A percentile compares a stretch with the other conserved stretches of the same genome.
These are phyloP conservation scores for Kodamaea jinghongensis DNA, from an alignment of 805 yeast species.

Conservation along the genomic window DNA sequence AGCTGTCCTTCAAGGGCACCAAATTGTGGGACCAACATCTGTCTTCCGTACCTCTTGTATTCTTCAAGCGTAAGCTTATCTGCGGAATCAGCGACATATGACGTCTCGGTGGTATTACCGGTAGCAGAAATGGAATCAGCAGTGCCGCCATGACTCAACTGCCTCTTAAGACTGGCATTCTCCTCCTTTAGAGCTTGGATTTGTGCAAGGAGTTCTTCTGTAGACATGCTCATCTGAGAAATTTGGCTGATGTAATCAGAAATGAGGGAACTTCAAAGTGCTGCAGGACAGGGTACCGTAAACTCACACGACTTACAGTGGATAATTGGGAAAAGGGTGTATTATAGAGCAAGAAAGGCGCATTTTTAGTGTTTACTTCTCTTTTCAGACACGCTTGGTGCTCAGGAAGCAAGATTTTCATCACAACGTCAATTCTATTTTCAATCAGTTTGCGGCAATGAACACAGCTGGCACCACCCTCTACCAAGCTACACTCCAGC, in stretches of 20 bases:
- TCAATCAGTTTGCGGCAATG: too few relatives aligned
- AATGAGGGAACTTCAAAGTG: too few relatives aligned
- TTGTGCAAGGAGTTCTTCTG: slow-evolving; percentile 21
- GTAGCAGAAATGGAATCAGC: neutral
- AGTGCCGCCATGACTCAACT: neutral
- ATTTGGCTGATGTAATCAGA: neutral
- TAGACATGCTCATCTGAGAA: slow-evolving; percentile 6
- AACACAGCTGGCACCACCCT: too few relatives aligned
- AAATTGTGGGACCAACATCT: slow-evolving; percentile 85
- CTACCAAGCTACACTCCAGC: too few relatives aligned
- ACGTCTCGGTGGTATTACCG: neutral
- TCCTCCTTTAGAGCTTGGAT: slow-evolving; percentile 21
- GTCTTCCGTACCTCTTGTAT: slow-evolving; percentile 85
- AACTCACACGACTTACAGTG: neutral
- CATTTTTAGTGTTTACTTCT: too few relatives aligned
- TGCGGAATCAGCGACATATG: neutral
- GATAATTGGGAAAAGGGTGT: too few relatives aligned
- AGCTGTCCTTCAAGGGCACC: slow-evolving; percentile 55
- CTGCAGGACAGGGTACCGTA: too few relatives aligned
- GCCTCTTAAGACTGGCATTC: slow-evolving; percentile 13
- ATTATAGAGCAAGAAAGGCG: too few relatives aligned
- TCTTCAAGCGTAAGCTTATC: slow-evolving; percentile 48
- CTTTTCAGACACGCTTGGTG: too few relatives aligned
- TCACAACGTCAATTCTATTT: too few relatives aligned
- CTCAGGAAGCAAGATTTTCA: too few relatives aligned